phyloP scores from a whole-genome alignment of 495 filamentous ascomycete species.

The Podospora pseudopauciseta region DNA sequence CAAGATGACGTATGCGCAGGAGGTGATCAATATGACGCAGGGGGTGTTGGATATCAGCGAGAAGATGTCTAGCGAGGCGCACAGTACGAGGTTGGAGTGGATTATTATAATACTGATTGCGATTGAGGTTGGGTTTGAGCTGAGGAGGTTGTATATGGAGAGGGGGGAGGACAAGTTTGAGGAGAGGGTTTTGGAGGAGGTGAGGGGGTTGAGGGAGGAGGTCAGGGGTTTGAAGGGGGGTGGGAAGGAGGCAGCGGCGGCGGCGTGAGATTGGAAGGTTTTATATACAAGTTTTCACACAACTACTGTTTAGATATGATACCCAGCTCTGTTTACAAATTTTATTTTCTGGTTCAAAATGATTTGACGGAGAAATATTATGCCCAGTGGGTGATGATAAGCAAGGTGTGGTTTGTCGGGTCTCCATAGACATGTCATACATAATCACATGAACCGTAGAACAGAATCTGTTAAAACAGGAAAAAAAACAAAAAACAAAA shows the following conservation, averaged over 20 bases:
- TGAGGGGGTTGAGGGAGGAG: slow-evolving; percentile 14
- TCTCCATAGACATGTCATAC: too few relatives aligned
- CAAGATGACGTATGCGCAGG: slow-evolving; percentile 96
- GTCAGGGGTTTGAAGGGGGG: background rate
- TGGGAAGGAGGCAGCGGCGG: background rate
- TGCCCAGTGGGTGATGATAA: too few relatives aligned
- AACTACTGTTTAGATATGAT: background rate
- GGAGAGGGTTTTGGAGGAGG: slow-evolving; percentile 24
- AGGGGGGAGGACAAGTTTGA: slow-evolving; percentile 21
- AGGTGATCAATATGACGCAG: slow-evolving; percentile 85
- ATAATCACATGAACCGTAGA: too few relatives aligned
- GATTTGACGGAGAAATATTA: background rate
- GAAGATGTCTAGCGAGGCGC: slow-evolving; percentile 84
- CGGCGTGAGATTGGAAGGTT: background rate
- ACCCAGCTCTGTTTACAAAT: background rate
- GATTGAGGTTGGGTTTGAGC: slow-evolving; percentile 74
- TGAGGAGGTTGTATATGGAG: slow-evolving; percentile 50
- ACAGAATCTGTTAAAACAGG: too few relatives aligned
- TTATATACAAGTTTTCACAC: background rate
- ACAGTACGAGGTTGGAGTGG: slow-evolving; percentile 87
- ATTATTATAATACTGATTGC: slow-evolving; percentile 93
- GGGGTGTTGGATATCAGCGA: slow-evolving; percentile 90
- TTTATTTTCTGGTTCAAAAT: background rate
- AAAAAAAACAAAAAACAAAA: too few relatives aligned
- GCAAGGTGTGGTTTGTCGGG: too few relatives aligned